A percentile compares a stretch with the other conserved stretches of the same genome.
phyloP scores from a whole-genome alignment of 495 filamentous ascomycete species.

The Podospora pseudopauciseta region DNA sequence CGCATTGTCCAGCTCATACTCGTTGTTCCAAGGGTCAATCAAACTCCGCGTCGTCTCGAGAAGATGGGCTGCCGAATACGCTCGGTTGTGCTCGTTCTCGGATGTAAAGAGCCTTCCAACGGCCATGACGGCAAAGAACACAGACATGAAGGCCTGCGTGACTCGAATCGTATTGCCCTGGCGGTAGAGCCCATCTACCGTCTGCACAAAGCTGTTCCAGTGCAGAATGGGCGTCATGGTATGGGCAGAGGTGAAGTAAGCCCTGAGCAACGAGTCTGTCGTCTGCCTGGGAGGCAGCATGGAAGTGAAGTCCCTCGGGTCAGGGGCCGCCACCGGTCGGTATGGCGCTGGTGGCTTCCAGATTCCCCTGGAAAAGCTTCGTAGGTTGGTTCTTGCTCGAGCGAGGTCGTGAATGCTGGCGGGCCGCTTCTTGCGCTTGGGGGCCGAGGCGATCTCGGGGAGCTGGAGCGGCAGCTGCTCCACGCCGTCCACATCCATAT shows the following conservation, averaged over 20 bases:
- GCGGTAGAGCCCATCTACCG: conserved; percentile 75
- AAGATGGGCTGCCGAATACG: conserved; percentile 64
- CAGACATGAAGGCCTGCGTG: conserved; percentile 71
- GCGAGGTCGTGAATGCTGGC: conserved; percentile 64
- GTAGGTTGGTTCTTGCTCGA: conserved; percentile 66
- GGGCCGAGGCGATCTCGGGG: conserved; percentile 65
- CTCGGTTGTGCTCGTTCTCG: conserved; percentile 50
- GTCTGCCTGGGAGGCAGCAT: conserved; percentile 65
- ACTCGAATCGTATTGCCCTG: conserved; percentile 59
- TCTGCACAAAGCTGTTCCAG: conserved; percentile 76
- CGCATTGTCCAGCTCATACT: conserved; percentile 75
- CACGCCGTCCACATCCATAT: conserved; percentile 59
- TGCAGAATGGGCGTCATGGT: conserved; percentile 79
- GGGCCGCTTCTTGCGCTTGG: conserved; percentile 57
- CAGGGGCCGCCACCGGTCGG: conserved; percentile 51
- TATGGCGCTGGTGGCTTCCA: conserved; percentile 77
- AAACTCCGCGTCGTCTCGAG: conserved; percentile 65
- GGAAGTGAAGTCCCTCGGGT: conserved; percentile 47
- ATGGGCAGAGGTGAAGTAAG: conserved; percentile 76
- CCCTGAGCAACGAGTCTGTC: conserved; percentile 69
- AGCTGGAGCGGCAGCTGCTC: conserved; percentile 61
- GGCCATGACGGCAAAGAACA: conserved; percentile 82
- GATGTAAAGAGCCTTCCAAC: conserved; percentile 74
- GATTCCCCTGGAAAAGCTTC: conserved; percentile 70
- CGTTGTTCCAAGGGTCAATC: conserved; percentile 80